Evolutionary conservation across 768 basidiomycete genomes (phyloP), one percentile per base, ranked within the genome.

Genomic region (Asterophora lycoperdoides): DNA sequence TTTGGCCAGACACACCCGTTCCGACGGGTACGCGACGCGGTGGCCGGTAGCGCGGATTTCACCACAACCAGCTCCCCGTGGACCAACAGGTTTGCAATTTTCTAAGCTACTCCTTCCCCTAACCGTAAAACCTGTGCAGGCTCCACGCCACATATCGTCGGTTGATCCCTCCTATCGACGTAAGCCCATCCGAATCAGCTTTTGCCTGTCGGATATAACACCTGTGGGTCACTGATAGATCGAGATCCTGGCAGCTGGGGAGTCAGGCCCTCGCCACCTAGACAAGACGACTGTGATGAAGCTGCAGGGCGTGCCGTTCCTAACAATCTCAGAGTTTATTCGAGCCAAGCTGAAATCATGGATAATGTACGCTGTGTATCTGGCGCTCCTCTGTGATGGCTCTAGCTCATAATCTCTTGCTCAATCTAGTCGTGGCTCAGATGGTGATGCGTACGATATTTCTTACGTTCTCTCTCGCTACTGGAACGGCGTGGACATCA

Each of bases 261-360:
- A 90, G 67, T 78, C 80, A 42, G 89, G 89, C 2, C 89, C 89
- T 39, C 84, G 87, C 41, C 77, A 77, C 56, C 74, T 91, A 38
- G 84, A 90, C 67, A 61, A 69, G 44, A 70, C 77, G 28, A 89
- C 83, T 3, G 80, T 83, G 48, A 84, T 83, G 76, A 75, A 68
- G 49, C 62, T 92, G 17, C 81, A 83, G 48, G 78, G 79, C 17
- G 69, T 92, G 5, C 90, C 89, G 8, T 92, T 92, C 71, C 68
- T 93, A 57, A 83, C 84, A n/a, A 72, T 87, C 51, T 89, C 89
- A 34, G 89, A 93, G 65, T 92, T 92, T 68, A 68, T 92, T 59
- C 76, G 89, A 58, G 89, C 88, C 39, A 93, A 92, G 71, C 72
- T 93, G 44, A 91, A 87, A 57, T 67, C 79, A 14, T 93, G 89